Conservation (phyloP, 192 early-diverging fungal genomes). For the Entomortierella lignicola region DNA sequence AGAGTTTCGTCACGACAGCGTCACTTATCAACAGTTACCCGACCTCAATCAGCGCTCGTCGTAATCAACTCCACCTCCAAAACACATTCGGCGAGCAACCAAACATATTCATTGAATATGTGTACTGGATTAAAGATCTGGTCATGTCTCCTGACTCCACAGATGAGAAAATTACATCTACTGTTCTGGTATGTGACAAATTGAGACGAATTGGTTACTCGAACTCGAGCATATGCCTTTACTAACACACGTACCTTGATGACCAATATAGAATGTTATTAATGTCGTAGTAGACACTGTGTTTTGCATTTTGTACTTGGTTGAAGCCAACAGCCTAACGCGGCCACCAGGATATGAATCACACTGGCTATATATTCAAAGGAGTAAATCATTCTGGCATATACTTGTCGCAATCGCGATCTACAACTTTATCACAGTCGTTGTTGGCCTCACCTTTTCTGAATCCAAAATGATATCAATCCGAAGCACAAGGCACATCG, state of each 20-base stretch:
- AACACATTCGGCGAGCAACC: slow-evolving; percentile 39
- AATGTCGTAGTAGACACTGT: slow-evolving; percentile 32
- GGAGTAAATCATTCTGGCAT: slow-evolving; percentile 30
- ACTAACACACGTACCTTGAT: not conserved
- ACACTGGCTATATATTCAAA: slow-evolving; percentile 34
- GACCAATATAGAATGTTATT: slow-evolving; percentile 32
- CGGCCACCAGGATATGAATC: slow-evolving; percentile 34
- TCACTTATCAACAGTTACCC: slow-evolving; percentile 20
- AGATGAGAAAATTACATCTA: slow-evolving; percentile 44
- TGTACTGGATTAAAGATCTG: slow-evolving; percentile 22
- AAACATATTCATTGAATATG: not conserved
- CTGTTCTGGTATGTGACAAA: slow-evolving; percentile 15
- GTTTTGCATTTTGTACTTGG: slow-evolving; percentile 33
- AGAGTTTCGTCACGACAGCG: slow-evolving; percentile 14
- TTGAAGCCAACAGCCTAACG: slow-evolving; percentile 44
- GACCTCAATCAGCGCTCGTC: slow-evolving; percentile 38
- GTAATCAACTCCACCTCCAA: slow-evolving; percentile 38
- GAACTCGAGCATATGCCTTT: not conserved
- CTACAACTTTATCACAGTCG: slow-evolving; percentile 41
- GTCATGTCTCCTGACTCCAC: slow-evolving; percentile 32
- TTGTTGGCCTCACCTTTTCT: slow-evolving; percentile 34
- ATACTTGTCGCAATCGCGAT: slow-evolving; percentile 29
- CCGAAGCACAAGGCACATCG: slow-evolving; percentile 37
- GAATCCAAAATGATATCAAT: slow-evolving; percentile 29
- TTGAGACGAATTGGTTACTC: not conserved